Evolutionary conservation across 345 rosid species (phyloP).

Genomic region (Nephelium lappaceum): DNA sequence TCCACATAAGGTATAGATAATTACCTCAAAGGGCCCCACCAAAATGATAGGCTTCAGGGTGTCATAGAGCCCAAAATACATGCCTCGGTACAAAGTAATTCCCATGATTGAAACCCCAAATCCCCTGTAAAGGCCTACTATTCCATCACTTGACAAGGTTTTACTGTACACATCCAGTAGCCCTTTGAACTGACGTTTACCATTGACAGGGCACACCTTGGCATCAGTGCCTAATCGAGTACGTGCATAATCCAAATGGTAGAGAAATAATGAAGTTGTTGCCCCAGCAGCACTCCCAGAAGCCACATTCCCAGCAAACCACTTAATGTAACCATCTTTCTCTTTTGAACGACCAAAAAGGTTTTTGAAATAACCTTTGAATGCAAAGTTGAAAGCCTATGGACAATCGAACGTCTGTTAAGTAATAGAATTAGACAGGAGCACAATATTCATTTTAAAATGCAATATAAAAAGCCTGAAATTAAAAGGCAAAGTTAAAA

Average conservation of each 20-base stretch:
- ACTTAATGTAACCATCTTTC: conserved; percentile 78
- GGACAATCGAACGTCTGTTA: conserved; percentile 63
- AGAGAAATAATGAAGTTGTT: conserved; percentile 73
- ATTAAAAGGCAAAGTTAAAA: neutral
- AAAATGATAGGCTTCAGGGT: conserved; percentile 81
- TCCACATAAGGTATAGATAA: conserved; percentile 12
- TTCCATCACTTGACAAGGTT: conserved; percentile 75
- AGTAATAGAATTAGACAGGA: conserved; percentile 42
- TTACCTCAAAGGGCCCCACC: conserved; percentile 88
- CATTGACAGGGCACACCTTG: conserved; percentile 51
- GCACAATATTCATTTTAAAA: neutral
- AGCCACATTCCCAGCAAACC: conserved; percentile 89
- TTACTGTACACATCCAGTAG: conserved; percentile 77
- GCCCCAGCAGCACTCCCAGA: conserved; percentile 99
- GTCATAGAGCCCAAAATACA: conserved; percentile 94
- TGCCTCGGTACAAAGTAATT: conserved; percentile 85
- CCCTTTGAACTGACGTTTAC: conserved; percentile 78
- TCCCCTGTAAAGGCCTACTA: conserved; percentile 80
- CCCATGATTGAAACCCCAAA: conserved; percentile 90
- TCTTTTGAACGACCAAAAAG: conserved; percentile 76
- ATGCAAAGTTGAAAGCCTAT: conserved; percentile 98
- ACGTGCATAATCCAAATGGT: conserved; percentile 90
- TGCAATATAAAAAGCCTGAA: neutral
- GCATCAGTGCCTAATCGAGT: conserved; percentile 90
- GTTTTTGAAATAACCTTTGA: conserved; percentile 90